phyloP scores from a whole-genome alignment of 805 yeast genomes.

The Teunomyces gatunensis region DNA sequence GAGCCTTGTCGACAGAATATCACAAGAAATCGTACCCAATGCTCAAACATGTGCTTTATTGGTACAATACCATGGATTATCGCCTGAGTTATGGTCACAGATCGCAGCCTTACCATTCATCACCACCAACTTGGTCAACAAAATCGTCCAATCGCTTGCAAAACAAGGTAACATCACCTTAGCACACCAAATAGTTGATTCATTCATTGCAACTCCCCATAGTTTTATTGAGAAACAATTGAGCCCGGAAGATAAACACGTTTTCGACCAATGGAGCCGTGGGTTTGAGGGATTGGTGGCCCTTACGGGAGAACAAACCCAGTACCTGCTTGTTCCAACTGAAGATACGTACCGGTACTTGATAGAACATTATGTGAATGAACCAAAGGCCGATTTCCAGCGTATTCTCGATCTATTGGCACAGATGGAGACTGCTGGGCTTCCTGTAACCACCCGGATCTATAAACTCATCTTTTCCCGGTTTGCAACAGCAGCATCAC shows the following conservation, averaged over 20 bases:
- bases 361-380: constrained; percentile 7
- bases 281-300: constrained; percentile 15
- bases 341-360: constrained; percentile 25
- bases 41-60: not conserved
- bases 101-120: not conserved
- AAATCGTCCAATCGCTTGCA: not conserved
- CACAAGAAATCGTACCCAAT: constrained; percentile 7
- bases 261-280: constrained; percentile 13
- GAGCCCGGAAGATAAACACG: constrained; percentile 18
- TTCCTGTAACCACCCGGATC: constrained; percentile 33
- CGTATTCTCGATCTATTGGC: constrained; percentile 5
- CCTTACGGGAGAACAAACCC: constrained; percentile 11
- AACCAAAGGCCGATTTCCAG: not conserved
- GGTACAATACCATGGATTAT: not conserved
- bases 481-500: constrained; percentile 6
- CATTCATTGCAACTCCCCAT: constrained; percentile 14
- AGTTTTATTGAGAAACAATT: constrained; percentile 17
- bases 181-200: constrained; percentile 1
- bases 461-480: constrained; percentile 20
- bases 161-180: not conserved
- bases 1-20: constrained; percentile 21
- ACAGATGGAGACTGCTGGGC: constrained; percentile 16
- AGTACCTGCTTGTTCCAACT: constrained; percentile 19
- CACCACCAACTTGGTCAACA: not conserved
- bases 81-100: not conserved